Conservation (phyloP, 495 filamentous ascomycete genomes). For the Clohesyomyces aquaticus region DNA sequence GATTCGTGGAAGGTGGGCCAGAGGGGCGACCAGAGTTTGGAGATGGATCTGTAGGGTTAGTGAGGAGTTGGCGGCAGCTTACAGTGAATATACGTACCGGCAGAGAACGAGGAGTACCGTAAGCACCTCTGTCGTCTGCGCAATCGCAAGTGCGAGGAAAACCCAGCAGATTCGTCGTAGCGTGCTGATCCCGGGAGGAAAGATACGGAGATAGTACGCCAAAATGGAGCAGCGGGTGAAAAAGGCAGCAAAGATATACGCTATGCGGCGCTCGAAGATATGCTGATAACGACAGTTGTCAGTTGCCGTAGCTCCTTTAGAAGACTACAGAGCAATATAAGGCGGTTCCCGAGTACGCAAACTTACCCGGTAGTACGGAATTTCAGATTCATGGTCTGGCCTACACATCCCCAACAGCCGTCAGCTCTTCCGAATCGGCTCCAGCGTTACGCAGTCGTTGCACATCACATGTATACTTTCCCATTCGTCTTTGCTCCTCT, state of each 20-base stretch:
- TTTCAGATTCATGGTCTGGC: constrained; percentile 1
- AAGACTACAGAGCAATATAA: too few relatives aligned
- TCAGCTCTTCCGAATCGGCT: too few relatives aligned
- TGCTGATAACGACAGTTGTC: too few relatives aligned
- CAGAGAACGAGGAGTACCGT: constrained; percentile 20
- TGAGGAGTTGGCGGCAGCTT: neutral
- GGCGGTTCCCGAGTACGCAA: too few relatives aligned
- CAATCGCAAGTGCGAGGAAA: constrained; percentile 11
- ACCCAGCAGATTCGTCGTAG: constrained; percentile 8
- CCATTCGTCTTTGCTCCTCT: too few relatives aligned
- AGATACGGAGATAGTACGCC: constrained; percentile 31
- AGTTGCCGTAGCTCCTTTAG: too few relatives aligned
- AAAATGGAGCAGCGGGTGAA: constrained; percentile 23
- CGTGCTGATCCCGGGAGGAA: constrained; percentile 14
- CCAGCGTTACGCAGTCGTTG: too few relatives aligned
- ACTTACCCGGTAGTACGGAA: constrained; percentile 22
- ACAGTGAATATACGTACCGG: neutral
- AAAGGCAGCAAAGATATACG: constrained; percentile 27
- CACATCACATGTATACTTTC: too few relatives aligned
- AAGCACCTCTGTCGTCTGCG: constrained; percentile 17
- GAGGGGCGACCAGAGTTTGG: constrained; percentile 19
- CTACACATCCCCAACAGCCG: neutral
- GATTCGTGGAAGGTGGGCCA: constrained; percentile 19
- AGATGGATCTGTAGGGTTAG: constrained; percentile 1
- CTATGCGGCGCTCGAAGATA: constrained; percentile 34